Conservation (phyloP, 768 basidiomycete genomes). For the Hydnomerulius pinastri region DNA sequence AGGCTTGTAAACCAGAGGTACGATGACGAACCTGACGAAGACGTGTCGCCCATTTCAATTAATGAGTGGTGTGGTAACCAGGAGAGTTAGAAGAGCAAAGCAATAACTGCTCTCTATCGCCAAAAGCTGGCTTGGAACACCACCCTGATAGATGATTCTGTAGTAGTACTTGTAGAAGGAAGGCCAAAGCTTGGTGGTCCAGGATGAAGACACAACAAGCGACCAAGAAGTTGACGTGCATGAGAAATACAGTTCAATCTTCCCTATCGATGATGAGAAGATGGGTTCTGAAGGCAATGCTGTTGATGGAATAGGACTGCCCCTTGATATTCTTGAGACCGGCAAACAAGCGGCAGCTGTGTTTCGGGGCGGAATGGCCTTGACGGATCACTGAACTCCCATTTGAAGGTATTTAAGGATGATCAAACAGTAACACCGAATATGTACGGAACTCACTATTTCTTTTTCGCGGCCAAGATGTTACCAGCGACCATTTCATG, state of each 20-base stretch:
- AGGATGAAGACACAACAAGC: neutral
- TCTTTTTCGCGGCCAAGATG: too few species aligned
- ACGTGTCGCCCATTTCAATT: neutral
- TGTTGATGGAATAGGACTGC: neutral
- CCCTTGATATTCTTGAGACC: neutral
- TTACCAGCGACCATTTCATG: too few species aligned
- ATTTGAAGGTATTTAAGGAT: too few species aligned
- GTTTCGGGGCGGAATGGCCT: neutral
- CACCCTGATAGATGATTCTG: neutral
- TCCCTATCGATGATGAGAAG: neutral
- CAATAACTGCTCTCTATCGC: neutral
- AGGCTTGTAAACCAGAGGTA: neutral
- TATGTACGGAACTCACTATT: too few species aligned
- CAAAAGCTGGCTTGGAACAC: neutral
- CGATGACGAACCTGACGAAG: neutral
- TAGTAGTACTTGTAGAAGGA: neutral
- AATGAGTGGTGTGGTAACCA: too few species aligned
- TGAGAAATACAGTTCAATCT: neutral
- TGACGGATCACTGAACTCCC: too few species aligned
- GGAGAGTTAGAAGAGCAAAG: neutral
- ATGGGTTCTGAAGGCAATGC: neutral
- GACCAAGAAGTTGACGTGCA: neutral
- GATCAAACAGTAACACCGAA: too few species aligned
- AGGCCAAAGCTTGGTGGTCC: neutral
- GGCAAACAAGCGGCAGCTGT: neutral